phyloP scores from a whole-genome alignment of 116 monocot species.

The Iris pallida region DNA sequence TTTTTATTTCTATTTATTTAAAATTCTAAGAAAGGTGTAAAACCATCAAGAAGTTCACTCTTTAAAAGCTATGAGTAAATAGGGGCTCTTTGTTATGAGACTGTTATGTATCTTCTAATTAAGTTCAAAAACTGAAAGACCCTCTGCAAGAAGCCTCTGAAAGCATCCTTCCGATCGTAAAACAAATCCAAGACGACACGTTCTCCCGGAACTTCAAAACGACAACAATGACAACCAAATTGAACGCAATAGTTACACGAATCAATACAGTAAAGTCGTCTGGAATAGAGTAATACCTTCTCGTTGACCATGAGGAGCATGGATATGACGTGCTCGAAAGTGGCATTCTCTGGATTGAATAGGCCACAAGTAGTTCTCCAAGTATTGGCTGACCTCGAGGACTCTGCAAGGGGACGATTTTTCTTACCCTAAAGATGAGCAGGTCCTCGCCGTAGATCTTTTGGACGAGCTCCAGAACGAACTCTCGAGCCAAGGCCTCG shows the following conservation, averaged over 20 bases:
- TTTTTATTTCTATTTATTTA: too few relatives aligned
- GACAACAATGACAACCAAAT: too few relatives aligned
- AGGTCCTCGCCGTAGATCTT: slow-evolving; percentile 88
- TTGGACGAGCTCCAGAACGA: slow-evolving; percentile 72
- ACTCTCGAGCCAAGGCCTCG: slow-evolving; percentile 6
- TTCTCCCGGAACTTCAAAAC: slow-evolving; percentile 85
- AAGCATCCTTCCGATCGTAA: slow-evolving; percentile 77
- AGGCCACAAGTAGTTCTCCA: slow-evolving; percentile 97
- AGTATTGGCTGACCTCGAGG: slow-evolving; percentile 95
- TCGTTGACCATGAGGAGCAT: slow-evolving; percentile 98
- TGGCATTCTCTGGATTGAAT: slow-evolving; percentile 66
- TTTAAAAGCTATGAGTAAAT: too few relatives aligned
- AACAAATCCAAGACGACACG: slow-evolving; percentile 91
- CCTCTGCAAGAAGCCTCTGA: slow-evolving; percentile 64
- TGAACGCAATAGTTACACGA: slow-evolving; percentile 4
- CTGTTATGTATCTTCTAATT: too few relatives aligned
- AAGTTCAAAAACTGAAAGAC: slow-evolving; percentile 77
- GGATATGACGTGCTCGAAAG: slow-evolving; percentile 96
- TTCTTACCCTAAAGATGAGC: slow-evolving; percentile 51
- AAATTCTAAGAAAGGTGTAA: too few relatives aligned
- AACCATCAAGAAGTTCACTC: too few relatives aligned
- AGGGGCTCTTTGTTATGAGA: too few relatives aligned
- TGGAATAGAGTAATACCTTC: slow-evolving; percentile 84
- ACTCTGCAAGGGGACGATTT: slow-evolving; percentile 88
- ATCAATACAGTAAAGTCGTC: too few relatives aligned